Percentiles rank a stretch among this genome's conserved stretches.
Evolutionary conservation across 2,329 filamentous ascomycete species (phyloP).

Genomic region (Alternaria solani): DNA sequence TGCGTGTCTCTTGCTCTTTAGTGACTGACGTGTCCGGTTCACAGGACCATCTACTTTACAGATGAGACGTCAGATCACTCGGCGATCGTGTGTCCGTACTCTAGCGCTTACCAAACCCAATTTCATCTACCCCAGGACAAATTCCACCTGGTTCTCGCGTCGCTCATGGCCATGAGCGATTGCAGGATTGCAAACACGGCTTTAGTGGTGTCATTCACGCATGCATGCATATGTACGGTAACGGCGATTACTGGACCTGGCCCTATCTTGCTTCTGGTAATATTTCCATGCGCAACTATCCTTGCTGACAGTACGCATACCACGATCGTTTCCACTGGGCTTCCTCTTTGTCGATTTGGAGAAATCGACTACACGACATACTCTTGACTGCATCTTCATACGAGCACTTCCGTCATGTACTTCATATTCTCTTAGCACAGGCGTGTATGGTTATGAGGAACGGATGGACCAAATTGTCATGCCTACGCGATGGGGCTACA

Average conservation of each 20-base stretch:
- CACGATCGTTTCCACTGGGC: background rate
- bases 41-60: constrained; percentile 17
- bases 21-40: constrained; percentile 8
- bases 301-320: background rate
- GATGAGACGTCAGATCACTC: constrained; percentile 18
- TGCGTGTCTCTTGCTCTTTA: background rate
- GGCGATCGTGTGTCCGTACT: constrained; percentile 28
- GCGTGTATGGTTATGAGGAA: constrained; percentile 1
- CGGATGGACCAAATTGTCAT: constrained; percentile 7
- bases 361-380: background rate
- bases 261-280: background rate
- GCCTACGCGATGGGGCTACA: constrained; percentile 1
- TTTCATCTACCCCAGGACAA: constrained; percentile 10
- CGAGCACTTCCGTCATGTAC: background rate
- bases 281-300: background rate
- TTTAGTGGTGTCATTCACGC: constrained; percentile 25
- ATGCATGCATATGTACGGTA: background rate
- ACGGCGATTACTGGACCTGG: constrained; percentile 2
- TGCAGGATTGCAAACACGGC: constrained; percentile 21
- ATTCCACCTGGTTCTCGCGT: constrained; percentile 6
- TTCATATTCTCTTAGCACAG: background rate
- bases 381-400: background rate
- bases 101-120: constrained; percentile 13
- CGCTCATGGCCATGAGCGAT: constrained; percentile 12
- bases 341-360: background rate